Evolutionary conservation across 768 basidiomycete species (phyloP).

Genomic region (Lentinula raphanica): DNA sequence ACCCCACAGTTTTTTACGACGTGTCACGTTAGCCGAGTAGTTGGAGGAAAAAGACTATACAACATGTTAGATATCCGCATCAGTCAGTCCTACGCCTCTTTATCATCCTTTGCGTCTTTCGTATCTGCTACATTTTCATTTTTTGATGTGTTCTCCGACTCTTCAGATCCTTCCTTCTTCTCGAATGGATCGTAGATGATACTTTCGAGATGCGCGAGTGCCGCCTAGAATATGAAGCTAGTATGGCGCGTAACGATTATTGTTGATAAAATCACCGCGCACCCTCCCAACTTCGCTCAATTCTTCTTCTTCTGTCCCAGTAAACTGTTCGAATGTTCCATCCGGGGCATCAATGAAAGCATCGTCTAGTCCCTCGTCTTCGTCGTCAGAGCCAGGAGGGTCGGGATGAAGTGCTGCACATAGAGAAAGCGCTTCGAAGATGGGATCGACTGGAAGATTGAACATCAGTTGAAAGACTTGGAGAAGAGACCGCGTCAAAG

Average conservation of each 20-base stretch:
- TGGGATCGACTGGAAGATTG: slow-evolving; percentile 58
- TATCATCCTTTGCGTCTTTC: neutral
- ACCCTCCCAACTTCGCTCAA: slow-evolving; percentile 88
- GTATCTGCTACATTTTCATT: neutral
- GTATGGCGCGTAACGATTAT: slow-evolving; percentile 80
- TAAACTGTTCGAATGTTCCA: slow-evolving; percentile 49
- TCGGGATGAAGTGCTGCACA: slow-evolving; percentile 88
- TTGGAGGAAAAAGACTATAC: too few relatives aligned
- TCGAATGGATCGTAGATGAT: slow-evolving; percentile 60
- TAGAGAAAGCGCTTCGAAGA: slow-evolving; percentile 81
- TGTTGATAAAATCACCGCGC: slow-evolving; percentile 82
- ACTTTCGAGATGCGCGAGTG: slow-evolving; percentile 76
- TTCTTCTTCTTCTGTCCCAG: slow-evolving; percentile 61
- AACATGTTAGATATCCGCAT: neutral
- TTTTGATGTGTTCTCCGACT: neutral
- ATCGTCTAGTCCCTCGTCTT: slow-evolving; percentile 46
- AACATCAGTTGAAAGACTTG: neutral
- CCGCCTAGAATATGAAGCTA: slow-evolving; percentile 58
- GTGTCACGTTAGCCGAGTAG: too few relatives aligned
- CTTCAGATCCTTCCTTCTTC: slow-evolving; percentile 3
- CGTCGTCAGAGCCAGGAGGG: slow-evolving; percentile 35
- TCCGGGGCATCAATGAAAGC: slow-evolving; percentile 49
- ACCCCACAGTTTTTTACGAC: too few relatives aligned
- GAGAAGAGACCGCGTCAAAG: neutral
- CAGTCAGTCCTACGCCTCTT: neutral